Evolutionary conservation across 202 grass and related monocot species (phyloP).

Genomic region (Carex arenaria): DNA sequence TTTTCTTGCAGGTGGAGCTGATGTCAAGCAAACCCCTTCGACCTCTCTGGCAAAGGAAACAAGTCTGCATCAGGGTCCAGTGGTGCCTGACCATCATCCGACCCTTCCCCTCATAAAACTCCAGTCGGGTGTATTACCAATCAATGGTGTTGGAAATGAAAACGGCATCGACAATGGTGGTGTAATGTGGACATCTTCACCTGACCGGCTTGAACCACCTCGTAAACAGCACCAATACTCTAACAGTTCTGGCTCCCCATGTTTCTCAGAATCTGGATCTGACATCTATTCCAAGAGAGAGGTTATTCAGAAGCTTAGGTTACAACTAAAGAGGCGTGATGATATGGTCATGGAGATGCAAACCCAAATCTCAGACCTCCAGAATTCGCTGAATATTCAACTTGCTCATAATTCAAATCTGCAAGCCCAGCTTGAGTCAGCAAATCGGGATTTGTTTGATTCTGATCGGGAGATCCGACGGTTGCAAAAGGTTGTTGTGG

Average conservation of each 20-base stretch:
- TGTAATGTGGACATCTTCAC: constrained; percentile 64
- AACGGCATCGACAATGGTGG: constrained; percentile 32
- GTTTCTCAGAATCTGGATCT: constrained; percentile 72
- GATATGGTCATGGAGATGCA: constrained; percentile 94
- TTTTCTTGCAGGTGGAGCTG: constrained; percentile 22
- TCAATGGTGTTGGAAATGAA: constrained; percentile 21
- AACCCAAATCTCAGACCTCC: constrained; percentile 56
- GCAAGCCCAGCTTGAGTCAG: constrained; percentile 55
- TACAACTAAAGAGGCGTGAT: constrained; percentile 67
- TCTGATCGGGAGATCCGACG: constrained; percentile 60
- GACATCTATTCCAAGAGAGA: constrained; percentile 74
- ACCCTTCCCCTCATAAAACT: constrained; percentile 58
- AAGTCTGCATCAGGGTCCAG: constrained; percentile 12
- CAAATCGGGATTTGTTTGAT: constrained; percentile 64
- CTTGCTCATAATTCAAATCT: constrained; percentile 37
- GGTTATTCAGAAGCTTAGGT: constrained; percentile 77
- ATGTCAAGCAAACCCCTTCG: constrained; percentile 37
- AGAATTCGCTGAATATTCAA: constrained; percentile 57
- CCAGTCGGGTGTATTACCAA: constrained; percentile 32
- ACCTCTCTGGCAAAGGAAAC: constrained; percentile 30
- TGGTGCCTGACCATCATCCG: neutral
- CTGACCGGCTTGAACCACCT: constrained; percentile 59
- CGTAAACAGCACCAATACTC: constrained; percentile 56
- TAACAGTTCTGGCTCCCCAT: constrained; percentile 72
- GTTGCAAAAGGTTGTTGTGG: constrained; percentile 63